These are phyloP conservation scores for Pleodorina starrii DNA, from an alignment of 139 green algal genomes.

Conservation along the genomic window DNA sequence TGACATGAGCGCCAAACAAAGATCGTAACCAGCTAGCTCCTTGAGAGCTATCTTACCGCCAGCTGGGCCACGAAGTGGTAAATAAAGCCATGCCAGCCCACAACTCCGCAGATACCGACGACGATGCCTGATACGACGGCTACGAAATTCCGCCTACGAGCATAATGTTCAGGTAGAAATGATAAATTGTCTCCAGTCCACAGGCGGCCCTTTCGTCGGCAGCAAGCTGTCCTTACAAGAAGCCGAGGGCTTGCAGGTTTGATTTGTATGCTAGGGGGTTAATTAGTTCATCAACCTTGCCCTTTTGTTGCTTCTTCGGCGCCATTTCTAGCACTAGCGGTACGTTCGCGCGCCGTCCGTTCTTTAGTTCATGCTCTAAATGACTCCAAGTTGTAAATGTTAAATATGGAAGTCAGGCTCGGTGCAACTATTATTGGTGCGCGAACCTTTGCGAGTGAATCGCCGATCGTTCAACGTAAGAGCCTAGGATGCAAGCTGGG, in stretches of 20 bases:
- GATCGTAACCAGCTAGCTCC: too few species aligned
- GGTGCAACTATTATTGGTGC: too few species aligned
- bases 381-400: too few species aligned
- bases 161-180: neutral
- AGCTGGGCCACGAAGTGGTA: constrained; percentile 64
- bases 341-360: too few species aligned
- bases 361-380: neutral
- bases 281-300: constrained; percentile 22
- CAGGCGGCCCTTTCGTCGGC: neutral
- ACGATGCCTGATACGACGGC: constrained; percentile 63
- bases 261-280: constrained; percentile 56
- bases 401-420: too few species aligned
- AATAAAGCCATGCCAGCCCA: constrained; percentile 65
- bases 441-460: too few species aligned
- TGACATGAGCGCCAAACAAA: too few species aligned
- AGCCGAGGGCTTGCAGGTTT: constrained; percentile 65
- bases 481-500: too few species aligned
- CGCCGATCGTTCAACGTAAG: too few species aligned
- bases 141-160: constrained; percentile 65
- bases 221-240: constrained; percentile 62
- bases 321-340: constrained; percentile 39
- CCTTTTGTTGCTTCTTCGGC: constrained; percentile 22
- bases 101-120: constrained; percentile 65
- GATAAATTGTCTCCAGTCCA: neutral
- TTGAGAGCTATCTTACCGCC: constrained; percentile 57